Evolutionary conservation across 1,284 basidiomycete genomes (phyloP).

Genomic region (Prillingera fragicola): DNA sequence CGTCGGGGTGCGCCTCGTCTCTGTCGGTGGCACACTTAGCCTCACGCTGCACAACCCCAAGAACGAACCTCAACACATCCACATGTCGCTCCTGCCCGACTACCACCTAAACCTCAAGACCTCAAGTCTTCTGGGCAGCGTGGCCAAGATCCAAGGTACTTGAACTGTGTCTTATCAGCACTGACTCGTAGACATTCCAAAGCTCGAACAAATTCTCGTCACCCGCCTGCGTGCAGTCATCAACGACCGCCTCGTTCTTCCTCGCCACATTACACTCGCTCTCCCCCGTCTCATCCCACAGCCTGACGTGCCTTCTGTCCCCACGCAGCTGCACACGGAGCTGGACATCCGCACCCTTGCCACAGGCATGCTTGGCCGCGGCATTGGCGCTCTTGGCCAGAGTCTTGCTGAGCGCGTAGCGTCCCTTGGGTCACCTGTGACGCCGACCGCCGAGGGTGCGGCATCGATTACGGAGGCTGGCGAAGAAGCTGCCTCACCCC

Average conservation of each 20-base stretch:
- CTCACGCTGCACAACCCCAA: constrained; percentile 38
- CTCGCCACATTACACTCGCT: constrained; percentile 48
- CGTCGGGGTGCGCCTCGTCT: constrained; percentile 53
- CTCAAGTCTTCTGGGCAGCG: constrained; percentile 52
- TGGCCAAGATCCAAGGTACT: constrained; percentile 54
- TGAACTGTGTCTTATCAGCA: background rate
- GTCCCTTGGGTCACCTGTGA: constrained; percentile 9
- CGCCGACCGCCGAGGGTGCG: constrained; percentile 6
- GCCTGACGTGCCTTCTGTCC: too few species aligned
- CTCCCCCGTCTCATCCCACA: constrained; percentile 47
- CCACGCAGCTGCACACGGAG: constrained; percentile 1
- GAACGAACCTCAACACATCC: constrained; percentile 46
- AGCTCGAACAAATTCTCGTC: constrained; percentile 56
- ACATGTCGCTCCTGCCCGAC: constrained; percentile 55
- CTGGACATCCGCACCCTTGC: constrained; percentile 10
- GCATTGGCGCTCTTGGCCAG: constrained; percentile 11
- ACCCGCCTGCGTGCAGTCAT: constrained; percentile 52
- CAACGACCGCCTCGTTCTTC: constrained; percentile 53
- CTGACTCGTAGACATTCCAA: constrained; percentile 52
- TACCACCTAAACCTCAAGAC: constrained; percentile 54
- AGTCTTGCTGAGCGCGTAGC: constrained; percentile 10
- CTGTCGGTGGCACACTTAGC: constrained; percentile 52
- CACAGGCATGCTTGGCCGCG: constrained; percentile 6
- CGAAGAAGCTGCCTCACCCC: too few species aligned
- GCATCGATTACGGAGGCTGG: too few species aligned